Conservation (phyloP, 768 basidiomycete species). For the Trametes elegans region DNA sequence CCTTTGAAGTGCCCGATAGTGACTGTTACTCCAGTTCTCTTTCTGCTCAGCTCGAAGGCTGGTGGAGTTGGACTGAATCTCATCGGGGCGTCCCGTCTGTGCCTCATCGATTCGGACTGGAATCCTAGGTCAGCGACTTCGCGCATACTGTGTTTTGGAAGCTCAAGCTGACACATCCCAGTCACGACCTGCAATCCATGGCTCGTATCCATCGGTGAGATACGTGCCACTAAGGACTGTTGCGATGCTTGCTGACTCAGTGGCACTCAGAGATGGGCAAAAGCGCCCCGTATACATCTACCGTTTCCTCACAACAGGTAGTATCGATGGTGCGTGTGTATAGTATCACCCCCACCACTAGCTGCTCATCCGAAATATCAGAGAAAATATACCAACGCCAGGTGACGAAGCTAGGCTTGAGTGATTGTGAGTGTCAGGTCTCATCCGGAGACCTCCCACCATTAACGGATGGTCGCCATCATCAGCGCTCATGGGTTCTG, state of each 20-base stretch:
- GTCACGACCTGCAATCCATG: conserved; percentile 95
- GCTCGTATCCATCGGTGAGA: conserved; percentile 87
- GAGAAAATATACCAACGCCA: conserved; percentile 94
- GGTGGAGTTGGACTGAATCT: conserved; percentile 94
- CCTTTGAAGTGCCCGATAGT: background rate
- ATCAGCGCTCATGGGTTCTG: conserved; percentile 71
- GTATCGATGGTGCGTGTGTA: conserved; percentile 71
- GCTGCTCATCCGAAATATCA: conserved; percentile 26
- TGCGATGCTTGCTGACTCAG: conserved; percentile 5
- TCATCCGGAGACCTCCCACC: too few relatives aligned
- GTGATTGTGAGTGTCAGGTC: conserved; percentile 81
- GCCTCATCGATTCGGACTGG: conserved; percentile 91
- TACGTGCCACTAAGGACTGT: background rate
- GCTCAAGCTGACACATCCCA: too few relatives aligned
- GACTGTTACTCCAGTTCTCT: conserved; percentile 59
- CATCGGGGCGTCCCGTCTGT: conserved; percentile 85
- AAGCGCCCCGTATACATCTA: conserved; percentile 90
- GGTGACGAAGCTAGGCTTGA: conserved; percentile 89
- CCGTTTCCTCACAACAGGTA: conserved; percentile 79
- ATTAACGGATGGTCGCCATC: background rate
- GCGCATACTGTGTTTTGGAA: too few relatives aligned
- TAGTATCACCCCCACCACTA: conserved; percentile 10
- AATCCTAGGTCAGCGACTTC: conserved; percentile 66
- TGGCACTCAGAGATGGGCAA: conserved; percentile 77
- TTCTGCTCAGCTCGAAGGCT: conserved; percentile 91